Evolutionary conservation across 805 yeast species (phyloP).

Genomic region (Lipomyces oligophaga): DNA sequence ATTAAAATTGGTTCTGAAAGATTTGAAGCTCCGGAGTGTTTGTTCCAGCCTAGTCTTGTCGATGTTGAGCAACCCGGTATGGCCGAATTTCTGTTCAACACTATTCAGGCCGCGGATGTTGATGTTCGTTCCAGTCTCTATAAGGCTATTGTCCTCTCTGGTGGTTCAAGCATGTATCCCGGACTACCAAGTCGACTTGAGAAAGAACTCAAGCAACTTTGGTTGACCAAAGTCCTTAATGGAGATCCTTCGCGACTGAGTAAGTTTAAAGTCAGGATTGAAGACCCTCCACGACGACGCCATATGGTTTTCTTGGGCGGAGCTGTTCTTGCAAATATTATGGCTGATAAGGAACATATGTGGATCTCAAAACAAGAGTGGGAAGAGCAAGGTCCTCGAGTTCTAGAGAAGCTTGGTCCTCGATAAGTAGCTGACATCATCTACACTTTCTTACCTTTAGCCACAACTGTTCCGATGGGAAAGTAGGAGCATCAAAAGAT

Average conservation of each 20-base stretch:
- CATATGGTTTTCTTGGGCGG: slow-evolving; percentile 99
- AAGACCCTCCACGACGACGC: slow-evolving; percentile 97
- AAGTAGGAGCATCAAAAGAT: too few relatives aligned
- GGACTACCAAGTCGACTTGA: slow-evolving; percentile 95
- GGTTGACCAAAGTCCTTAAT: slow-evolving; percentile 84
- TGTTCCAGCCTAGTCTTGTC: slow-evolving; percentile 91
- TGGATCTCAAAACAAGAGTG: slow-evolving; percentile 96
- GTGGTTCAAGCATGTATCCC: slow-evolving; percentile 98
- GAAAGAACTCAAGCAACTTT: slow-evolving; percentile 91
- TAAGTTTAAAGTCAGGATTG: slow-evolving; percentile 92
- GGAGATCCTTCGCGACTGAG: slow-evolving; percentile 77
- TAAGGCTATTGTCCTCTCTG: slow-evolving; percentile 90
- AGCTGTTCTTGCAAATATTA: slow-evolving; percentile 93
- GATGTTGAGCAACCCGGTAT: slow-evolving; percentile 97
- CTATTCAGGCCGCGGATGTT: slow-evolving; percentile 91
- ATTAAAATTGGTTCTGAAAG: slow-evolving; percentile 93
- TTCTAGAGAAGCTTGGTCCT: slow-evolving; percentile 86
- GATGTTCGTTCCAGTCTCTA: slow-evolving; percentile 85
- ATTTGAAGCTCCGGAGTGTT: slow-evolving; percentile 94
- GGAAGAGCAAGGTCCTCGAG: slow-evolving; percentile 92
- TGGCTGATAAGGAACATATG: slow-evolving; percentile 98
- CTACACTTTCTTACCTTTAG: too few relatives aligned
- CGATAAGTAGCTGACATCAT: too few relatives aligned
- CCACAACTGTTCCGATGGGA: too few relatives aligned
- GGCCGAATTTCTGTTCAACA: slow-evolving; percentile 87